Percentiles rank a stretch among this genome's conserved stretches.
Conservation (phyloP, 768 basidiomycete genomes). For the Naematelia encephala region DNA sequence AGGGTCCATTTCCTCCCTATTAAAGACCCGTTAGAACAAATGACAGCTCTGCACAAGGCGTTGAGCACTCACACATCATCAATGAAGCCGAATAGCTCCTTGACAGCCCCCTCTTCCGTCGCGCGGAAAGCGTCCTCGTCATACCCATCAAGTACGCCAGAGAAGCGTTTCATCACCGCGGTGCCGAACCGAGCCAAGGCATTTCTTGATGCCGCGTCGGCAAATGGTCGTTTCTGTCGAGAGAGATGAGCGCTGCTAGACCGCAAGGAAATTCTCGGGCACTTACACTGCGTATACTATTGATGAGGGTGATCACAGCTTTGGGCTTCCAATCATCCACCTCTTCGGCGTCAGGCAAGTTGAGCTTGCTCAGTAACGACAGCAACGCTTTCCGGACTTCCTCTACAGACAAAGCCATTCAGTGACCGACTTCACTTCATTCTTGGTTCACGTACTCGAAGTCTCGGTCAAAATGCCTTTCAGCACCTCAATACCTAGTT, state of each 20-base stretch:
- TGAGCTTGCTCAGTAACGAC: conserved; percentile 62
- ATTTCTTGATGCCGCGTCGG: conserved; percentile 63
- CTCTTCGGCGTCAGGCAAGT: conserved; percentile 62
- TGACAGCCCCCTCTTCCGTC: conserved; percentile 14
- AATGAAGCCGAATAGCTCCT: conserved; percentile 30
- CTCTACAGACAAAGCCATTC: no score
- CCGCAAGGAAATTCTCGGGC: no score
- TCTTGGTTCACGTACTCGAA: conserved; percentile 61
- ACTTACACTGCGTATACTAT: conserved; percentile 55
- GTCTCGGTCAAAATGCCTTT: conserved; percentile 57
- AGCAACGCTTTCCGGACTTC: conserved; percentile 64
- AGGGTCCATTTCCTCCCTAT: conserved; percentile 13
- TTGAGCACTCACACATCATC: conserved; percentile 43
- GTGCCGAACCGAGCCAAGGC: conserved; percentile 70
- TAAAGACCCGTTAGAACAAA: no score
- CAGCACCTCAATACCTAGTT: conserved; percentile 61
- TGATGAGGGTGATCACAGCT: conserved; percentile 58
- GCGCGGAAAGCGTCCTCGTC: conserved; percentile 47
- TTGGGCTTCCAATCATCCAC: conserved; percentile 67
- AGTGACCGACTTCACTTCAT: no score
- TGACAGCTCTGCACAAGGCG: no score
- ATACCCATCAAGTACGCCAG: conserved; percentile 64
- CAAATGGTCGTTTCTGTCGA: conserved; percentile 61
- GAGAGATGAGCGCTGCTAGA: no score
- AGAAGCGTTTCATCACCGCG: conserved; percentile 66